Evolutionary conservation across 495 filamentous ascomycete species (phyloP).

Genomic region (Penicillium atrosanguineum): DNA sequence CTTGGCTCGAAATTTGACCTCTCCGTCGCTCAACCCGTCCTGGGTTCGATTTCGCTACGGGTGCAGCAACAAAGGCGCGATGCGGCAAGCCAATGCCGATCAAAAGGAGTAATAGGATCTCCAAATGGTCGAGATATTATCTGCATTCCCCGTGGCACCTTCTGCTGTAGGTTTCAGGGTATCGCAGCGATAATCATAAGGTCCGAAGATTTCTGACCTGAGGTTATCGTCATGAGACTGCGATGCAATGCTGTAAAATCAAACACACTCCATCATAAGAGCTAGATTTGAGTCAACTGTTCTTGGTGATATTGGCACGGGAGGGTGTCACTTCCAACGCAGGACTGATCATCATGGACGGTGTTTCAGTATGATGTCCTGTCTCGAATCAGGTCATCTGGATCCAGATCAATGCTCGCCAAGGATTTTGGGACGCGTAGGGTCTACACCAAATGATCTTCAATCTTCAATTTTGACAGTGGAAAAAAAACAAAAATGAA

Average conservation of each 20-base stretch:
- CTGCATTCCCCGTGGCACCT: background rate
- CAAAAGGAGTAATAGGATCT: background rate
- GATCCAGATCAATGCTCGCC: background rate
- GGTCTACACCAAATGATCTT: too few species aligned
- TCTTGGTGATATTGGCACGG: background rate
- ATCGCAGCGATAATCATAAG: background rate
- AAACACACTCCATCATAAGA: too few species aligned
- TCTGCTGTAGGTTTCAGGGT: background rate
- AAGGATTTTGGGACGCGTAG: background rate
- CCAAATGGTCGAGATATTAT: background rate
- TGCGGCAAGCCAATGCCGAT: slow-evolving; percentile 7
- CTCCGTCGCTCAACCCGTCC: background rate
- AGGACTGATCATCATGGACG: background rate
- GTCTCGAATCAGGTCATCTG: background rate
- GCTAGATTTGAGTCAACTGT: background rate
- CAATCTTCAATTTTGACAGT: too few species aligned
- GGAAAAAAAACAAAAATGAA: too few species aligned
- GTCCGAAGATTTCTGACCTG: background rate
- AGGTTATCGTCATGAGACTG: background rate
- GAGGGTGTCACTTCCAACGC: background rate
- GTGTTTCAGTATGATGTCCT: background rate
- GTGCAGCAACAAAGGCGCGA: background rate
- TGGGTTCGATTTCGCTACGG: background rate
- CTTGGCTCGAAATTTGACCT: background rate
- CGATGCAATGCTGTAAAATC: background rate